Percentiles rank a stretch among this genome's conserved stretches.
Conservation (phyloP, 1,284 basidiomycete genomes). For the Cutaneotrichosporon mucoides region DNA sequence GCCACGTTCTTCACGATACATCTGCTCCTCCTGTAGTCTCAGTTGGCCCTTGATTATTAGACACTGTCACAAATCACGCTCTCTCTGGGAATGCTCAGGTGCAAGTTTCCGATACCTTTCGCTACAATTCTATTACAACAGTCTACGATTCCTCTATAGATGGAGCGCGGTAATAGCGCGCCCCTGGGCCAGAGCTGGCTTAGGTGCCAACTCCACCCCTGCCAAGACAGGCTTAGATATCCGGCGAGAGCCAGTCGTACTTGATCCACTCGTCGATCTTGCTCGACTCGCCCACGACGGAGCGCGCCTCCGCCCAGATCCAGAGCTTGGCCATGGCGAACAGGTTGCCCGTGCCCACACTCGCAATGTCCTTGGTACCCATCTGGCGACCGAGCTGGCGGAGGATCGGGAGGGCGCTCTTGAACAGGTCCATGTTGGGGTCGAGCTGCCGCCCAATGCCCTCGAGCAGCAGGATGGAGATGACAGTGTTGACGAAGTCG, state of each 20-base stretch:
- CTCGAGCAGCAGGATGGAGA: constrained; percentile 87
- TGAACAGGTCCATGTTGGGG: constrained; percentile 87
- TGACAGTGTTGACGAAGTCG: constrained; percentile 97
- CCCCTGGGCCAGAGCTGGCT: too few relatives aligned
- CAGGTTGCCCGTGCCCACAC: constrained; percentile 63
- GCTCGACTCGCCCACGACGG: constrained; percentile 71
- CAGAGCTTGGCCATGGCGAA: constrained; percentile 86
- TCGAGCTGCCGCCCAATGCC: constrained; percentile 94
- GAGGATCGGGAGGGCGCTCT: constrained; percentile 83
- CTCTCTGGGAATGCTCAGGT: too few relatives aligned
- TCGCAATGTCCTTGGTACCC: constrained; percentile 68
- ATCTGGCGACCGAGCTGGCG: constrained; percentile 83
- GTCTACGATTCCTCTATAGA: too few relatives aligned
- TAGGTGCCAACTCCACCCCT: not conserved
- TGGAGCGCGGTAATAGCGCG: too few relatives aligned
- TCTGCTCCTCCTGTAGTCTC: too few relatives aligned
- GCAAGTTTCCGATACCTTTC: not conserved
- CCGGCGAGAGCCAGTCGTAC: constrained; percentile 12
- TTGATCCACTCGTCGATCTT: constrained; percentile 60
- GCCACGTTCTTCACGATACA: too few relatives aligned
- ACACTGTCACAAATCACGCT: too few relatives aligned
- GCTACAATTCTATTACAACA: not conserved
- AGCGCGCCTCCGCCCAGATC: constrained; percentile 85
- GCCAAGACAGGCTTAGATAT: not conserved
- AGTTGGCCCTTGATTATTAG: too few relatives aligned